Base-by-base conservation (phyloP, 768 basidiomycete genomes). In the Tylopilus vinaceipallidus region DNA sequence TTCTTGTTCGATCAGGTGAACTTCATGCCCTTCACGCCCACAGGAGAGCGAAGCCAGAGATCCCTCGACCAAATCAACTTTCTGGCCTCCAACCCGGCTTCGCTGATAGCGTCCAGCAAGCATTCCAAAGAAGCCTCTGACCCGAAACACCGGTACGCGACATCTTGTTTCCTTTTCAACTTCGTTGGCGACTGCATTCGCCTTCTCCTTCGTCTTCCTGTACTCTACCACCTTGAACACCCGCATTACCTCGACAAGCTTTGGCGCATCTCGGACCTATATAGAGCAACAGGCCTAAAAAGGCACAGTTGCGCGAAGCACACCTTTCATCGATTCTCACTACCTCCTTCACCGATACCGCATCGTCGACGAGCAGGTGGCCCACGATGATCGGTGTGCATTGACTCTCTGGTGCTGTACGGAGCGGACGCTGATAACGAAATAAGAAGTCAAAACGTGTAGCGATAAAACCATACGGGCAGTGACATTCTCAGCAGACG, bases 111-210 rank as follows among this genome's bases (percentile, higher is more conserved):
- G 1, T 77, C 72, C 0, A 91, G 90, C 24, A 95, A 67, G 51
- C 82, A 84, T 20, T 75, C 75, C 86, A 88, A 52, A 97, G 71
- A 35, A 98, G 66, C 23, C 93, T 69, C 56, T 93, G 82, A 95
- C 90, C 57, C 86, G 82, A 50, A 95, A 86, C 42, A 95, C 94
- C 0, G 95, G 95, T 1, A 95, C 78, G 6, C 91, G 76, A 49
- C 76, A 77, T 23, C 89, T 76, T 27, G 82, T 76, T 66, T 94
- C 91, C 57, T 77, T 74, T 63, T 89, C 85, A n/a, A 93, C 60
- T 54, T 38, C 76, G 69, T 30, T 87, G 68, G 51, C 72, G 77
- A n/a, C 71, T 70, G 91, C 93, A 97, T 56, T 85, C 79, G 1
- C 92, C 86, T 19, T 81, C 75, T 24, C 71, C 68, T 53, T 80